A percentile compares a stretch with the other conserved stretches of the same genome.
phyloP scores from a whole-genome alignment of 164 flowering plant species.

The Umbellularia californica region DNA sequence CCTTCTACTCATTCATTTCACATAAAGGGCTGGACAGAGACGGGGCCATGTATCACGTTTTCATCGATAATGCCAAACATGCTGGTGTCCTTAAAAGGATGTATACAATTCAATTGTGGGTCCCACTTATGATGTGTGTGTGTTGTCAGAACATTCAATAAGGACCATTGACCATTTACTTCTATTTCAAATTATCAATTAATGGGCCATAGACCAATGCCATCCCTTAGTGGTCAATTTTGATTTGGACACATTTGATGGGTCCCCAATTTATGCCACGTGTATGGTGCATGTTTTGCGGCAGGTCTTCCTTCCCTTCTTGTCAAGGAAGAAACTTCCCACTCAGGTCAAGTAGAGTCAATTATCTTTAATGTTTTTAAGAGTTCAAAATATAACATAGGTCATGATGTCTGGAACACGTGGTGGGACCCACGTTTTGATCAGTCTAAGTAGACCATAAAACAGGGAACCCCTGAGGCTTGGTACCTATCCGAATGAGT shows the following conservation, averaged over 20 bases:
- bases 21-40: not conserved
- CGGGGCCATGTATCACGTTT: not conserved
- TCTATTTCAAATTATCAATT: not conserved
- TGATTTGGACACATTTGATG: not conserved
- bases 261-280: not conserved
- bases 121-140: not conserved
- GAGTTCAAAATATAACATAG: too few relatives aligned
- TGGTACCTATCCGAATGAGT: too few relatives aligned
- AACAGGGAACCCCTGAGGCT: too few relatives aligned
- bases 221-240: not conserved
- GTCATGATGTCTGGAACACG: too few relatives aligned
- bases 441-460: too few relatives aligned
- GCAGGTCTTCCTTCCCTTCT: too few relatives aligned
- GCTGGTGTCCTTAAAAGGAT: not conserved
- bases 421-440: too few relatives aligned
- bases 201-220: not conserved
- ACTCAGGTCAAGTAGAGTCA: too few relatives aligned
- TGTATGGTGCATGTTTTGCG: too few relatives aligned
- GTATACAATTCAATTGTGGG: not conserved
- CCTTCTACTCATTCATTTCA: not conserved
- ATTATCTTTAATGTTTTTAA: too few relatives aligned
- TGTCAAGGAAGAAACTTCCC: too few relatives aligned
- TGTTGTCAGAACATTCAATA: not conserved
- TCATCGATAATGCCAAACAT: not conserved
- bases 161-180: not conserved